A percentile compares a stretch with the other conserved stretches of the same genome.
These are phyloP conservation scores for Penicillium paxilli DNA, from an alignment of 495 filamentous ascomycete genomes.

Conservation along the genomic window DNA sequence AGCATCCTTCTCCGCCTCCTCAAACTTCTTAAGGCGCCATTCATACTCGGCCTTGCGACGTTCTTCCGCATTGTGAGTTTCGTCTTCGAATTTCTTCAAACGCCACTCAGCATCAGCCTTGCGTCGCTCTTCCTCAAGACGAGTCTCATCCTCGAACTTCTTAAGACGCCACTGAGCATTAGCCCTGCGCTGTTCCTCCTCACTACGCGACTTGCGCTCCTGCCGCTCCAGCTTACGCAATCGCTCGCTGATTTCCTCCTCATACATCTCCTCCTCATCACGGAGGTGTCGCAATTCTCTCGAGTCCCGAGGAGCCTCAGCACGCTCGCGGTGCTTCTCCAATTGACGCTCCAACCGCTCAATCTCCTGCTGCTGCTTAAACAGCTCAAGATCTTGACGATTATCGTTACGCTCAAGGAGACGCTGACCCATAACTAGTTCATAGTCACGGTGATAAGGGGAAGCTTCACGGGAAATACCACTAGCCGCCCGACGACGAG, in stretches of 20 bases:
- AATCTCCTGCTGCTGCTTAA: slow-evolving; percentile 45
- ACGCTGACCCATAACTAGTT: slow-evolving; percentile 38
- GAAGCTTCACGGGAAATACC: slow-evolving; percentile 18
- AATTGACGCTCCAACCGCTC: slow-evolving; percentile 46
- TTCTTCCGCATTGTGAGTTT: slow-evolving; percentile 22
- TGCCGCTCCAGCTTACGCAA: slow-evolving; percentile 32
- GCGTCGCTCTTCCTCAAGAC: slow-evolving; percentile 27
- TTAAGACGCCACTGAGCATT: slow-evolving; percentile 23
- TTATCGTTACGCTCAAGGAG: slow-evolving; percentile 37
- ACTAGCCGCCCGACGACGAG: slow-evolving; percentile 22
- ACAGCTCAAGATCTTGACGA: slow-evolving; percentile 42
- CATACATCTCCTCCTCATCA: slow-evolving; percentile 39
- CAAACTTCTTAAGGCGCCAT: slow-evolving; percentile 30
- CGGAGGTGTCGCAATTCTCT: slow-evolving; percentile 26
- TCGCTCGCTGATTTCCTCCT: slow-evolving; percentile 38
- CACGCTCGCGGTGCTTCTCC: slow-evolving; percentile 30
- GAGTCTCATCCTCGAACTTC: slow-evolving; percentile 17
- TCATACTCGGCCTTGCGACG: slow-evolving; percentile 29
- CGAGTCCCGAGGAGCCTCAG: slow-evolving; percentile 5
- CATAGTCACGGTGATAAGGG: slow-evolving; percentile 33
- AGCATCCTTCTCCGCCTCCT: slow-evolving; percentile 31
- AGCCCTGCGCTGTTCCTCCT: neutral
- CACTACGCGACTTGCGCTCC: slow-evolving; percentile 33
- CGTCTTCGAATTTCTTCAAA: slow-evolving; percentile 25
- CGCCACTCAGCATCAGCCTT: slow-evolving; percentile 29